Conservation (phyloP, 129 eudicot genomes). For the Flaveria trinervia region DNA sequence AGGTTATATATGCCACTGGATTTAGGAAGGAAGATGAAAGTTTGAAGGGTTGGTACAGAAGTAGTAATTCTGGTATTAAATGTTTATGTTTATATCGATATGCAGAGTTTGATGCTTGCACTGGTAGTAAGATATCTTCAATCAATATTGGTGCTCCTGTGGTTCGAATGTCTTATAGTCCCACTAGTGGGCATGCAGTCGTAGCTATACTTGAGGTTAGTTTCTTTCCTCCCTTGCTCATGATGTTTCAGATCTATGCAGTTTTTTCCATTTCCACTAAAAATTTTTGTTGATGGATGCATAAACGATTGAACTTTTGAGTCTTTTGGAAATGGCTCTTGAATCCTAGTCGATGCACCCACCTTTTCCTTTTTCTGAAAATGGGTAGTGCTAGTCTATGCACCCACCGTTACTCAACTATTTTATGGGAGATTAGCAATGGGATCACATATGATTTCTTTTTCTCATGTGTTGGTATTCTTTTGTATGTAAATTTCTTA, state of each 20-base stretch:
- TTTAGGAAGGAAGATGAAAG: constrained; percentile 7
- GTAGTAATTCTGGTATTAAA: neutral
- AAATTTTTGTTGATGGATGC: neutral
- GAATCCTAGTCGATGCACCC: constrained; percentile 2
- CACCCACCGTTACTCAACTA: neutral
- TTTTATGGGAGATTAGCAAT: neutral
- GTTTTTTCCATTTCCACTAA: neutral
- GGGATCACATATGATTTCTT: neutral
- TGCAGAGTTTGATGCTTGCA: constrained; percentile 86
- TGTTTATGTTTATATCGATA: neutral
- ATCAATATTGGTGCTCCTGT: constrained; percentile 90
- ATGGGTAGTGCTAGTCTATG: too few species aligned
- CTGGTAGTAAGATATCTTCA: constrained; percentile 95
- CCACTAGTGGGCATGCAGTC: constrained; percentile 80
- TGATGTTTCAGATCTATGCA: constrained; percentile 6
- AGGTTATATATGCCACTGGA: neutral
- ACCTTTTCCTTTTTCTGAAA: too few species aligned
- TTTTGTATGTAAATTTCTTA: neutral
- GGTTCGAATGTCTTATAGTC: constrained; percentile 92
- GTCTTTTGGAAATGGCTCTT: constrained; percentile 7
- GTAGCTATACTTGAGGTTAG: constrained; percentile 94
- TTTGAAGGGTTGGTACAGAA: constrained; percentile 8
- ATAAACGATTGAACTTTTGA: constrained; percentile 18
- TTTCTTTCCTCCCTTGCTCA: constrained; percentile 1
- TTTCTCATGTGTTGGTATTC: constrained; percentile 10